These are phyloP conservation scores for Alternaria metachromatica DNA, from an alignment of 2,329 filamentous ascomycete genomes.

Conservation along the genomic window DNA sequence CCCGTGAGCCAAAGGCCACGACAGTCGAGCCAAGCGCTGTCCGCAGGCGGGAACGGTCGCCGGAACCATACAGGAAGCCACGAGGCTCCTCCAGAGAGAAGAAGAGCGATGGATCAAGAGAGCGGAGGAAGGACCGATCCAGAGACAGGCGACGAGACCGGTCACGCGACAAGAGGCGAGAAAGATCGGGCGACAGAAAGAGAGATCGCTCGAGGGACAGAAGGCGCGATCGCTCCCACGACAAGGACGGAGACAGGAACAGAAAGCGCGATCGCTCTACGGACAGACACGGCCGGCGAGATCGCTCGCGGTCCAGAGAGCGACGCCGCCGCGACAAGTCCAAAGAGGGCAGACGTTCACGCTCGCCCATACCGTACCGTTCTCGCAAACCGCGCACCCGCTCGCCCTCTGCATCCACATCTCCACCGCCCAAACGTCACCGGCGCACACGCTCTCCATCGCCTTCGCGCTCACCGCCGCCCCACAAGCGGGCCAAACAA, in stretches of 20 bases:
- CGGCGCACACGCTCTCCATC: conserved; percentile 38
- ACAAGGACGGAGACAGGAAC: conserved; percentile 22
- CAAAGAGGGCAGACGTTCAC: conserved; percentile 25
- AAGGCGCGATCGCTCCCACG: conserved; percentile 25
- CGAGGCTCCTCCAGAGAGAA: conserved; percentile 23
- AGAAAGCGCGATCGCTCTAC: conserved; percentile 26
- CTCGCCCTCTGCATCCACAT: conserved; percentile 35
- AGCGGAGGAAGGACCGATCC: conserved; percentile 17
- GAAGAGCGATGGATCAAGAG: conserved; percentile 16
- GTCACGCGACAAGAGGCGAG: conserved; percentile 24
- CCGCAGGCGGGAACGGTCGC: conserved; percentile 27
- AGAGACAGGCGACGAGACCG: conserved; percentile 24
- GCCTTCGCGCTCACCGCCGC: conserved; percentile 51
- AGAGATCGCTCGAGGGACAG: conserved; percentile 27
- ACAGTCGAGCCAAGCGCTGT: conserved; percentile 15
- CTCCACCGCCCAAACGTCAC: conserved; percentile 44
- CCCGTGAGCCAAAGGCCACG: conserved; percentile 20
- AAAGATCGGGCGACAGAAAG: conserved; percentile 6
- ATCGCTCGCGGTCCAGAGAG: conserved; percentile 27
- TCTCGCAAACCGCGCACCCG: conserved; percentile 31
- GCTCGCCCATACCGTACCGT: conserved; percentile 34
- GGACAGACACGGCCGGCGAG: conserved; percentile 15
- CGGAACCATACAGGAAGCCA: conserved; percentile 38
- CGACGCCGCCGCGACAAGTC: conserved; percentile 20
- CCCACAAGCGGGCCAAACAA: conserved; percentile 51